phyloP scores from a whole-genome alignment of 139 green algal genomes.

The Chlamydomonas urium region DNA sequence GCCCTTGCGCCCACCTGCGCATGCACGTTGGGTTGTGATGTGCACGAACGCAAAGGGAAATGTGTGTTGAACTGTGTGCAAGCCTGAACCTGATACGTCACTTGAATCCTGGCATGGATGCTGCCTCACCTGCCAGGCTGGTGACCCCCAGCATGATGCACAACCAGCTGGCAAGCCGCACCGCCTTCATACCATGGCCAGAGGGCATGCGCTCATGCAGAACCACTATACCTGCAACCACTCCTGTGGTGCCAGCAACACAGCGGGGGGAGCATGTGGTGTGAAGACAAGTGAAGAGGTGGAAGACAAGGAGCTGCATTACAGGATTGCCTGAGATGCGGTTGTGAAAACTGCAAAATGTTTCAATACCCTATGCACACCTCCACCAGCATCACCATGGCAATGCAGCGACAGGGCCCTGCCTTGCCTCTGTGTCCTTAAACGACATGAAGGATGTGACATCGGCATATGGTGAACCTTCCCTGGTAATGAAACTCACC shows the following conservation, averaged over 20 bases:
- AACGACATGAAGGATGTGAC: no score
- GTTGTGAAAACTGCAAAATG: no score
- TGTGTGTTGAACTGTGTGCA: background rate
- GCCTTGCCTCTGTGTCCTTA: no score
- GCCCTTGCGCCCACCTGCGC: background rate
- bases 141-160: slow-evolving; percentile 51
- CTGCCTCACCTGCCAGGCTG: slow-evolving; percentile 38
- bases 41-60: background rate
- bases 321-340: no score
- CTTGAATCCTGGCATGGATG: background rate
- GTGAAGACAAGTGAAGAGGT: no score
- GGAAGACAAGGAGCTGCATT: no score
- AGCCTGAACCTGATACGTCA: background rate
- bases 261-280: no score
- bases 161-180: slow-evolving; percentile 56
- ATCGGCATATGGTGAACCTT: no score
- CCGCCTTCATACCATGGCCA: slow-evolving; percentile 8
- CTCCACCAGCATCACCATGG: no score
- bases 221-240: slow-evolving; percentile 63
- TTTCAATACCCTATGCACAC: no score
- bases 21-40: background rate
- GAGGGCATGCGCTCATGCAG: slow-evolving; percentile 65
- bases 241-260: slow-evolving; percentile 25
- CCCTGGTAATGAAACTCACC: no score
- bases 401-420: no score